phyloP scores from a whole-genome alignment of 805 yeast species.

The Isabelozyma gotoi region DNA sequence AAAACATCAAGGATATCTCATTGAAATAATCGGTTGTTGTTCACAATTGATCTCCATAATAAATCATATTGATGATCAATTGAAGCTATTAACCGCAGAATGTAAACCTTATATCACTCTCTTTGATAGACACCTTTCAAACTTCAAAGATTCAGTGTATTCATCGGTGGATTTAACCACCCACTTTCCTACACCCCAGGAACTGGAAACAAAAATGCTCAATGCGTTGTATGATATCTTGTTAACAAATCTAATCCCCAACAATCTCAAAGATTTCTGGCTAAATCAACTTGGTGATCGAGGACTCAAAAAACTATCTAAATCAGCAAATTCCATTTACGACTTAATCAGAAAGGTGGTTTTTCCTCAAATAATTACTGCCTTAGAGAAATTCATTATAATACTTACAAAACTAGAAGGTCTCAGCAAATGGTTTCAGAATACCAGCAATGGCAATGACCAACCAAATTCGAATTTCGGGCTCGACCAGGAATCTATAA shows the following conservation, averaged over 20 bases:
- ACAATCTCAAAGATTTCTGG: conserved; percentile 55
- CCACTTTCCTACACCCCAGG: conserved; percentile 18
- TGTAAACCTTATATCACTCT: conserved; percentile 22
- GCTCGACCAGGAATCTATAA: conserved; percentile 4
- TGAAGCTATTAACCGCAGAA: conserved; percentile 17
- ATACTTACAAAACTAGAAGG: conserved; percentile 44
- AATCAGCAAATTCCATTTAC: conserved; percentile 49
- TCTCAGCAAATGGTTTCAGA: conserved; percentile 34
- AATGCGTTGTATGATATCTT: conserved; percentile 43
- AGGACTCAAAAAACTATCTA: conserved; percentile 57
- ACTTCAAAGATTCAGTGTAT: conserved; percentile 26
- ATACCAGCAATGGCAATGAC: conserved; percentile 9
- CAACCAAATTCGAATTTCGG: conserved; percentile 4
- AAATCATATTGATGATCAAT: conserved; percentile 21
- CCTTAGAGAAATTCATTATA: conserved; percentile 54
- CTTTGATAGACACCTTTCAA: conserved; percentile 33
- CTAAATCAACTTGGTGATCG: conserved; percentile 67
- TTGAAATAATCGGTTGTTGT: conserved; percentile 20
- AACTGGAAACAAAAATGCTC: conserved; percentile 13
- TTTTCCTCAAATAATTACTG: conserved; percentile 51
- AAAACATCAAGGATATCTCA: conserved; percentile 12
- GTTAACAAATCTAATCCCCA: conserved; percentile 54
- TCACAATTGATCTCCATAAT: conserved; percentile 26
- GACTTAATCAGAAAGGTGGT: conserved; percentile 49
- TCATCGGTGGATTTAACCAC: conserved; percentile 23